Base-by-base conservation (phyloP, 2,329 filamentous ascomycete species). In the Phialophora expanda region DNA sequence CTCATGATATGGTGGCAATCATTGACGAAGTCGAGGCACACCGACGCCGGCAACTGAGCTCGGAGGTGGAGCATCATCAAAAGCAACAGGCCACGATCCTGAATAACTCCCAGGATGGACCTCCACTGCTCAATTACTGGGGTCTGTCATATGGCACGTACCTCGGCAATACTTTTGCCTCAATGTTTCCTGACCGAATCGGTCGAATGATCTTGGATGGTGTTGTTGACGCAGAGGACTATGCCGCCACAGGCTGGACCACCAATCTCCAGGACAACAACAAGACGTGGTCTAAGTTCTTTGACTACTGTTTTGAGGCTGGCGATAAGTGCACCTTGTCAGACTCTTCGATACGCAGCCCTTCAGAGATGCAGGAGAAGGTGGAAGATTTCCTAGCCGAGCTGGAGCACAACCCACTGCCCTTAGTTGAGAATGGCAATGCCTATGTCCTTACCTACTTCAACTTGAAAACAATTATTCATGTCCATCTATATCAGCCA, bases 251-350 rank as follows among this genome's bases (percentile, higher is more conserved):
- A 2, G 74, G 74, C 70, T 87, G 83, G 84, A 82, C 79, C 63
- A 76, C 78, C 30, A 78, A 81, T 59, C 71, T 86, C 6, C 77
- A 77, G n/a, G 83, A 88, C 70, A 81, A 83, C 14, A 86, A 89
- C 72, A 78, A 81, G 59, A 81, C 84, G 5, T 80, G 87, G 70
- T 74, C 79, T 1, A 80, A 76, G 20, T 87, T 89, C 64, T 86
- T 84, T 70, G 75, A 77, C 20, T 80, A 81, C 48, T 89, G 87
- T 71, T 80, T 83, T 71, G 75, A 78, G 50, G 85, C 82, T 20
- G 83, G 84, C 0, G 66, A 76, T 0, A 78, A 74, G 6, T 87
- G 84, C 62, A 78, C 78, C 1, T 78, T 87, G 51, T 78, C 76
- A 32, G 46, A 71, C 17, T 28, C 57, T 3, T 12, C 50, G 22